Percentiles rank a stretch among this genome's conserved stretches.
These are phyloP conservation scores for Melianthus villosus DNA, from an alignment of 441 rosid species.

Conservation along the genomic window DNA sequence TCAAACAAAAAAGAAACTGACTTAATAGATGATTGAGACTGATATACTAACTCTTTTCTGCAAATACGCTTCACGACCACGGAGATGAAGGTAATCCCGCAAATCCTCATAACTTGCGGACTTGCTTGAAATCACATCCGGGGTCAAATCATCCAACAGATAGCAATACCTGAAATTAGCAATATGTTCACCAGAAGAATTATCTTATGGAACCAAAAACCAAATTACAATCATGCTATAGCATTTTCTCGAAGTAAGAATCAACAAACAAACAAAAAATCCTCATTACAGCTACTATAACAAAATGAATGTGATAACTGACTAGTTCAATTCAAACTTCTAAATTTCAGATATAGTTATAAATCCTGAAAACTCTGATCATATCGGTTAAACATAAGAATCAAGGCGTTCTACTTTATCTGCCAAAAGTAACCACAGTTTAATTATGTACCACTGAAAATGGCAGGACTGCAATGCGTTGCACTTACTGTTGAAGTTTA, in stretches of 20 bases:
- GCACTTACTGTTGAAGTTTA: constrained; percentile 74
- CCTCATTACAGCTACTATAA: too few relatives aligned
- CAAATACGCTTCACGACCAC: constrained; percentile 82
- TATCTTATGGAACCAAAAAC: not conserved
- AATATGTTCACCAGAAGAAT: constrained; percentile 7
- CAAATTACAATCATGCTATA: not conserved
- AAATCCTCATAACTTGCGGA: constrained; percentile 52
- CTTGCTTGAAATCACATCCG: constrained; percentile 51
- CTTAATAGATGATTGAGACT: not conserved
- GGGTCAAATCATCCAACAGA: constrained; percentile 59
- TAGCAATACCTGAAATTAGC: constrained; percentile 62
- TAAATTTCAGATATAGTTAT: too few relatives aligned
- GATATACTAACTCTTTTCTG: constrained; percentile 59
- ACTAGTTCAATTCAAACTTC: too few relatives aligned
- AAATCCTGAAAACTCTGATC: too few relatives aligned
- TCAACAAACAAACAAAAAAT: too few relatives aligned
- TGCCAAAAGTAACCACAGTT: not conserved
- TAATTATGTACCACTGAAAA: constrained; percentile 1
- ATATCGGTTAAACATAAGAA: too few relatives aligned
- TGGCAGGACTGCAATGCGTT: constrained; percentile 1
- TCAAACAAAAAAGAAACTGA: too few relatives aligned
- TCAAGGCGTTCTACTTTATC: too few relatives aligned
- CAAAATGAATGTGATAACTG: too few relatives aligned
- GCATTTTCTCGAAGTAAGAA: too few relatives aligned
- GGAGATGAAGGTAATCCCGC: constrained; percentile 60